A percentile compares a stretch with the other conserved stretches of the same genome.
Evolutionary conservation across 306 rosid species (phyloP).

Genomic region (Cucurbita argyrosperma): DNA sequence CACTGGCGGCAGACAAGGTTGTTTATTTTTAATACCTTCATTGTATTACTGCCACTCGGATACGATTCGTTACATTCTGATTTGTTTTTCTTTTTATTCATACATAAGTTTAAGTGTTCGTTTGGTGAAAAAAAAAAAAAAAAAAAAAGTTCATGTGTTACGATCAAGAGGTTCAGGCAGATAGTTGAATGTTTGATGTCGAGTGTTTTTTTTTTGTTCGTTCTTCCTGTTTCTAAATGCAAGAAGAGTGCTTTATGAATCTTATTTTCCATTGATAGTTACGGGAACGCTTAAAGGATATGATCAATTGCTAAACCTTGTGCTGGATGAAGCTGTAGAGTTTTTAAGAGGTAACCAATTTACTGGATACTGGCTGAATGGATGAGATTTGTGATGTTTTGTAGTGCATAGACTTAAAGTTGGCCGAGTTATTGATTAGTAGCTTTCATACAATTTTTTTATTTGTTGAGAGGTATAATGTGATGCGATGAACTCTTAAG

Average conservation of each 20-base stretch:
- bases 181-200: background rate
- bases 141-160: background rate
- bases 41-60: background rate
- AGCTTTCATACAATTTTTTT: background rate
- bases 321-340: conserved; percentile 83
- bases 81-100: background rate
- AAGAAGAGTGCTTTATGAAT: background rate
- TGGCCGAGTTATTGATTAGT: background rate
- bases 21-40: background rate
- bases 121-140: no score
- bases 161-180: background rate
- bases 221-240: background rate
- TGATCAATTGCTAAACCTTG: conserved; percentile 91
- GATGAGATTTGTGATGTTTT: background rate
- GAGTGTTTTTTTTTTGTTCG: background rate
- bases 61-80: background rate
- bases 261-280: conserved; percentile 24
- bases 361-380: background rate
- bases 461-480: background rate
- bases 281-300: conserved; percentile 95
- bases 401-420: background rate
- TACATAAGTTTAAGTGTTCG: background rate
- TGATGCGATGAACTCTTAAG: background rate
- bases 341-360: conserved; percentile 61
- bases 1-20: conserved; percentile 87